These are phyloP conservation scores for Lophium mytilinum DNA, from an alignment of 495 filamentous ascomycete genomes.

Conservation along the genomic window DNA sequence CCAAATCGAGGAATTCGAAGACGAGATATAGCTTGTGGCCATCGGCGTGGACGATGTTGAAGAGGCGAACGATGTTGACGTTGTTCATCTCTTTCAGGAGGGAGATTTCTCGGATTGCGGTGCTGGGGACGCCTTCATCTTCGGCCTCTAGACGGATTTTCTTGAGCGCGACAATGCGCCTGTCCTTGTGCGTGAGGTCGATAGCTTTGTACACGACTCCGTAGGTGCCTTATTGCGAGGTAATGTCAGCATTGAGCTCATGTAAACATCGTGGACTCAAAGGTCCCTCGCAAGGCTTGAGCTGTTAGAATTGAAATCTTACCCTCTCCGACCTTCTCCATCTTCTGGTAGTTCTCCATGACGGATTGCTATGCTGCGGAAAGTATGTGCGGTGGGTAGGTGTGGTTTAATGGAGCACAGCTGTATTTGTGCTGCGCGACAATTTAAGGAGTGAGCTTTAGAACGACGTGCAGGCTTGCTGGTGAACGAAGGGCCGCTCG, in stretches of 20 bases:
- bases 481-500: too few species aligned
- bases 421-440: background rate
- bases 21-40: constrained; percentile 97
- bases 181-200: constrained; percentile 90
- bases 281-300: background rate
- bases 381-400: background rate
- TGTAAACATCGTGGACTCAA: background rate
- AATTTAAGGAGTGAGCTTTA: background rate
- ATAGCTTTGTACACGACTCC: constrained; percentile 87
- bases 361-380: background rate
- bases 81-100: constrained; percentile 99
- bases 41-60: constrained; percentile 99
- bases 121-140: constrained; percentile 90
- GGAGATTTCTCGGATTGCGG: constrained; percentile 95
- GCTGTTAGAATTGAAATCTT: constrained; percentile 3
- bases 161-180: constrained; percentile 78
- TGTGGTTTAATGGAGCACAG: background rate
- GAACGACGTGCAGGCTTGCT: background rate
- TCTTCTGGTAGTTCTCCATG: constrained; percentile 99
- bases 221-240: constrained; percentile 33
- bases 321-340: constrained; percentile 99
- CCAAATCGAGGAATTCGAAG: constrained; percentile 96
- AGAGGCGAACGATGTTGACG: constrained; percentile 91
- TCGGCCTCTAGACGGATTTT: constrained; percentile 99
- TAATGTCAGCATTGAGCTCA: constrained; percentile 1